Base-by-base conservation (phyloP, 345 rosid genomes). In the Leavenworthia alabamica region DNA sequence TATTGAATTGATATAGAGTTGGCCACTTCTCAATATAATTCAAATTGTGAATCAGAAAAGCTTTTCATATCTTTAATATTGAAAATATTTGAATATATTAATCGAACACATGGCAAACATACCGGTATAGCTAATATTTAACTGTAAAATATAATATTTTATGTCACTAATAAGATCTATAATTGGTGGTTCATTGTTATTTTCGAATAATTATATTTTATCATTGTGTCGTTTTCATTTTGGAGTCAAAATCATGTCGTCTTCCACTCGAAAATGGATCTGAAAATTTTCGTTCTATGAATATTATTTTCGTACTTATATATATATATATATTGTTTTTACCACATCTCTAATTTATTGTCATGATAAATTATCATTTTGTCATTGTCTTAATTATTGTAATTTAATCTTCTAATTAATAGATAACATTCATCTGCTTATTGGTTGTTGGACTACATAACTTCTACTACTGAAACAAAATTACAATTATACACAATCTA, bases 221-320 rank as follows among this genome's bases (percentile, higher is more conserved):
- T 37, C 60, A 70, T 62, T 22, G 63, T 46, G 68, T 62, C 68
- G 51, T 62, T 62, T 46, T 70, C 63, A 70, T 45, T 29, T 53
- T 26, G 26, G 29, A 63, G 68, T 70, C 74, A 54, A 70, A 54
- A 70, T 70, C 57, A 62, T 37, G 74, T 70, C 62, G 50, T 55
- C 63, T 62, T 55, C 68, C 51, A 70, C 58, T 70, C 50, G 56
- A 53, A 14, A 35, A 69, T 44, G 62, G 35, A 68, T 68, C 67
- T 60, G n/a, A 23, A 36, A 29, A 42, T 17, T 42, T 68, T 51
- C 17, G 49, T 48, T 39, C 2, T 20, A 39, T 45, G 12, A 46
- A 46, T 24, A 58, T 7, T 58, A 20, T 39, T 29, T 22, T 39
- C n/a, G 3, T 29, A 48, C 17, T 13, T 50, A 0, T n/a, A 39